A percentile compares a stretch with the other conserved stretches of the same genome.
These are phyloP conservation scores for Leucocoprinus birnbaumii DNA, from an alignment of 768 basidiomycete species.

Conservation along the genomic window DNA sequence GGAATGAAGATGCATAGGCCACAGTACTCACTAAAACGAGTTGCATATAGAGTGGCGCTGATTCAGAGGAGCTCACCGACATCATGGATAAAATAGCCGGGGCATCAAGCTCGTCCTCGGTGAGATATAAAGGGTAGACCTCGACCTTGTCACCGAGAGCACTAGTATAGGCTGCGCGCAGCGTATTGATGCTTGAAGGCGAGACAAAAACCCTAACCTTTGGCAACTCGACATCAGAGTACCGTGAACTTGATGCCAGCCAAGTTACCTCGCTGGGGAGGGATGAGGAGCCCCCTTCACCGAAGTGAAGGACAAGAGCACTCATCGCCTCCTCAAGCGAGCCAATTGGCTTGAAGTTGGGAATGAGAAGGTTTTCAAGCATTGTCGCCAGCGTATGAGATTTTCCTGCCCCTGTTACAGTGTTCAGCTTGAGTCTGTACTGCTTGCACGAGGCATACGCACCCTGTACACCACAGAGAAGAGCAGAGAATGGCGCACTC, in stretches of 20 bases:
- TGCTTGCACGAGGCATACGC: neutral
- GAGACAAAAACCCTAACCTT: conserved; percentile 55
- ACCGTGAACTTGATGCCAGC: conserved; percentile 35
- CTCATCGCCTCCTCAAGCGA: conserved; percentile 48
- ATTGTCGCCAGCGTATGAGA: conserved; percentile 70
- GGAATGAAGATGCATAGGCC: neutral
- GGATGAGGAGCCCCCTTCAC: conserved; percentile 57
- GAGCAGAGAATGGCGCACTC: conserved; percentile 73
- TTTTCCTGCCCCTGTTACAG: conserved; percentile 59
- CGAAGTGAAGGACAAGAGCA: conserved; percentile 68
- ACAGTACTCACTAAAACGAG: conserved; percentile 49
- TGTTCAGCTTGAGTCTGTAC: neutral
- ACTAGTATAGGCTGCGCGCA: conserved; percentile 50
- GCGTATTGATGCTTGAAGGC: conserved; percentile 56
- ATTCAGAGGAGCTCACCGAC: conserved; percentile 61
- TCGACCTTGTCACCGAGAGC: conserved; percentile 45
- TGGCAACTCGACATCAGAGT: conserved; percentile 27
- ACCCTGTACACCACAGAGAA: conserved; percentile 76
- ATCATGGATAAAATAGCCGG: conserved; percentile 73
- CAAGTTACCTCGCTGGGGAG: conserved; percentile 69
- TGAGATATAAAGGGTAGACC: conserved; percentile 54
- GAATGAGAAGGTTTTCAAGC: conserved; percentile 68
- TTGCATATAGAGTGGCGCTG: conserved; percentile 69
- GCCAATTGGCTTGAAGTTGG: conserved; percentile 47
- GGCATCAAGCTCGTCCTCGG: conserved; percentile 62